These are phyloP conservation scores for Rhizophagus prolifer DNA, from an alignment of 192 early-diverging fungal species.

Conservation along the genomic window DNA sequence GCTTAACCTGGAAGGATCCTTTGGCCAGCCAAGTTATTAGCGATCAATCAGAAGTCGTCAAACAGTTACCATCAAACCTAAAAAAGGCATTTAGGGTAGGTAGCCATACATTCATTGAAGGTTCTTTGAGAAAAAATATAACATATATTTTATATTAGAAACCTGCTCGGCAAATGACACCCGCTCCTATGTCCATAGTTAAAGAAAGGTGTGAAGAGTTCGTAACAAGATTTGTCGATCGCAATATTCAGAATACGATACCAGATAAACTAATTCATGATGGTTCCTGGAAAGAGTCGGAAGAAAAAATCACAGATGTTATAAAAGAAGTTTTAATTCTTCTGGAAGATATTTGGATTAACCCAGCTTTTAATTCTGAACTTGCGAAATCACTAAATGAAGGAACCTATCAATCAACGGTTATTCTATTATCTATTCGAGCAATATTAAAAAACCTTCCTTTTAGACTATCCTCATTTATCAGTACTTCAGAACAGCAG, in stretches of 20 bases:
- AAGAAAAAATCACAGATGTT: neutral
- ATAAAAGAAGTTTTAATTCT: conserved; percentile 7
- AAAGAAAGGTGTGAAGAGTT: neutral
- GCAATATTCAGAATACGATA: neutral
- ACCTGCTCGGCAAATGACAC: no score
- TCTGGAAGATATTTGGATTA: conserved; percentile 13
- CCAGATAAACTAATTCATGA: neutral
- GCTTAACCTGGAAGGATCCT: conserved; percentile 4
- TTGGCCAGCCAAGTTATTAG: conserved; percentile 12
- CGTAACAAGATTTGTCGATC: neutral
- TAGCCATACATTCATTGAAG: neutral
- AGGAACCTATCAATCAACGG: conserved; percentile 17
- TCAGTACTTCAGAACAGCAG: neutral
- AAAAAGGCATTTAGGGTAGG: conserved; percentile 4
- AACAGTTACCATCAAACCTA: neutral
- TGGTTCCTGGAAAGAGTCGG: neutral
- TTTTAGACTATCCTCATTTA: neutral
- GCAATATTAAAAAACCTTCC: conserved; percentile 10
- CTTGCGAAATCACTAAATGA: neutral
- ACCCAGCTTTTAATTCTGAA: conserved; percentile 1
- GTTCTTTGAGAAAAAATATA: no score
- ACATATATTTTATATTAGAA: no score
- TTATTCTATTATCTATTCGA: conserved; percentile 13
- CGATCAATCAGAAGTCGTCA: neutral
- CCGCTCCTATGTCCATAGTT: neutral